A percentile compares a stretch with the other conserved stretches of the same genome.
These are phyloP conservation scores for Solanum aculeatissimum DNA, from an alignment of 305 asterid species.

Conservation along the genomic window DNA sequence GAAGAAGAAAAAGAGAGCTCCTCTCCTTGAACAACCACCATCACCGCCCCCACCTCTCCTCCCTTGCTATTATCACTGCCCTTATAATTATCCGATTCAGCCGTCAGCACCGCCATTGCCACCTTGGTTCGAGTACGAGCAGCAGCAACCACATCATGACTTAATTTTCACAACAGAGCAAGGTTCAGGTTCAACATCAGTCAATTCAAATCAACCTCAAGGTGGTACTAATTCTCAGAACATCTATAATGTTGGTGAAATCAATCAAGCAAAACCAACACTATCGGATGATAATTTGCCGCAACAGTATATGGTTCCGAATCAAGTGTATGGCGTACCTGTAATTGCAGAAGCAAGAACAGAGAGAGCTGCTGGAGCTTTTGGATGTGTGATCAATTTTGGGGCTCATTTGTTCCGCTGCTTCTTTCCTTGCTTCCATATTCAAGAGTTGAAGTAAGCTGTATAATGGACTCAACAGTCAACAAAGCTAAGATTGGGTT, in stretches of 20 bases:
- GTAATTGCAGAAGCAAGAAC: slow-evolving; percentile 1
- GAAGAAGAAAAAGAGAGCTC: slow-evolving; percentile 29
- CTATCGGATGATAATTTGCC: neutral
- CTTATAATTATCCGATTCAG: slow-evolving; percentile 21
- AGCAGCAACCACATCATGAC: slow-evolving; percentile 16
- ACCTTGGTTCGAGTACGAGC: slow-evolving; percentile 37
- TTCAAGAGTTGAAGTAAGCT: slow-evolving; percentile 14
- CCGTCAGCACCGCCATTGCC: slow-evolving; percentile 79
- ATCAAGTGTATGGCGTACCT: slow-evolving; percentile 17
- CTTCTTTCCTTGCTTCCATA: slow-evolving; percentile 57
- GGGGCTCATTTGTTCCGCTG: slow-evolving; percentile 37
- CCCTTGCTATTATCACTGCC: slow-evolving; percentile 3
- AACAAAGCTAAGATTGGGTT: neutral
- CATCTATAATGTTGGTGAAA: neutral
- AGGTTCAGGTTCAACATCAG: neutral
- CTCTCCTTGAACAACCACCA: slow-evolving; percentile 13
- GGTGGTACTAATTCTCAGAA: slow-evolving; percentile 1
- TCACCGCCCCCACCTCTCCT: slow-evolving; percentile 27
- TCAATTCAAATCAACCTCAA: slow-evolving; percentile 6
- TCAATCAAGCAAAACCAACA: neutral
- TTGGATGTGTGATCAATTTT: slow-evolving; percentile 31
- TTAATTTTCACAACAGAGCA: slow-evolving; percentile 2
- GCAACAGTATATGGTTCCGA: slow-evolving; percentile 22
- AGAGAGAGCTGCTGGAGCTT: slow-evolving; percentile 22
- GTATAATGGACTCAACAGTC: neutral